Evolutionary conservation across 108 stramenopile species (phyloP), one percentile per base, ranked within the genome.

Genomic region (Cyclotella sp.): DNA sequence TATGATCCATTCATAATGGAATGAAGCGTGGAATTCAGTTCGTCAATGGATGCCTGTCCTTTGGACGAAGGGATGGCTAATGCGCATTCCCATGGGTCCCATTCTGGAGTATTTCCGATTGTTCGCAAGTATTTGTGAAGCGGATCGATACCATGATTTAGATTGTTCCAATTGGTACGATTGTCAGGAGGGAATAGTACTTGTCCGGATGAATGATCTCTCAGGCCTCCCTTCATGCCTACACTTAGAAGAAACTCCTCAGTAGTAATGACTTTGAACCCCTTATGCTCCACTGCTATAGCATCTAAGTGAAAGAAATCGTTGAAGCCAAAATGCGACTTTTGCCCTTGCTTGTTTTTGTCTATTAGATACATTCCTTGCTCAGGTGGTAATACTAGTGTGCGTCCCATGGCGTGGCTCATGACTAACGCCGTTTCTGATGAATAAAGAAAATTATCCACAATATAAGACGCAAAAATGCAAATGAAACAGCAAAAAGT

Each of bases 361-460:
- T 79, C 79, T 41, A 98, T 70, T 46, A 96, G 79, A 71, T 96
- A 97, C 80, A 98, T 85, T 11, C 80, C 57, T 72, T 97, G 93
- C 58, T 80, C 79, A 0, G 97, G 97, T 43, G 97, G 98, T 34
- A 98, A 46, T 19, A 98, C 97, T 55, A 98, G 75, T 40, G 92
- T 97, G 15, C 98, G 72, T 42, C 97, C 97, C 81, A 90, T 98
- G 61, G 94, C 94, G 65, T 90, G 81, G 15, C 94, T 92, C 44
- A 97, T 69, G 9, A 89, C 92, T 11, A 97, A 39, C 47, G 93
- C 88, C 16, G 95, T 95, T 84, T 98, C 94, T 76, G 87, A 76
- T 39, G 73, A 42, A 80, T 3, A 1, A 19, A 51, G 49, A 3
- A 51, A 19, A 19, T n/a, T 19, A 51, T 51, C 18, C 1, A 11